Evolutionary conservation across 352 stramenopile genomes (phyloP), one percentile per base, ranked within the genome.

Genomic region (Phytophthora pini): DNA sequence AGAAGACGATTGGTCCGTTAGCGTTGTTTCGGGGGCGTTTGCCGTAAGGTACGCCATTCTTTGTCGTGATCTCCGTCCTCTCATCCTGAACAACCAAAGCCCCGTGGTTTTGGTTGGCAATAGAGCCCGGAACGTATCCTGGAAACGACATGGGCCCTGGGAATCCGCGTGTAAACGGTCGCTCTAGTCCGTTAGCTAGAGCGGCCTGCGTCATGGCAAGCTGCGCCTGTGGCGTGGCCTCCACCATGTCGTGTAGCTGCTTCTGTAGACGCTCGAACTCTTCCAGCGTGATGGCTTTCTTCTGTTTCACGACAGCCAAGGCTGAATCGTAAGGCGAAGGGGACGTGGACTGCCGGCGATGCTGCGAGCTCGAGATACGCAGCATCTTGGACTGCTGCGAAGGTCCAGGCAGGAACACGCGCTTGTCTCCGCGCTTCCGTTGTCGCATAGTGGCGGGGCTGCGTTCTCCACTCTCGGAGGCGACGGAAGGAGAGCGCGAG

Each of bases 241-340:
- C 82, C n/a, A 93, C 82, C 50, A 91, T 69, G 24, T 80, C 79
- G 27, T 79, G 80, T 32, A 93, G 68, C 54, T 92, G 79, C 17
- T 72, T 76, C 59, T 86, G 79, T 32, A 94, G 66, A 0, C 76
- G 74, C 53, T 94, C 79, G 50, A 89, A 93, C 45, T 94, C 86
- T 47, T 92, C 82, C 38, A 84, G 84, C 3, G 74, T 88, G 36
- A 94, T 94, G 0, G 80, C 77, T 56, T 92, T 92, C 63, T 87
- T 84, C 61, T 90, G 80, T 56, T 91, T 91, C 52, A 93, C 87
- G 50, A 86, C 74, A 9, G 80, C 58, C 26, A 83, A 50, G 8
- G 83, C 80, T 17, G 82, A 89, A 41, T 86, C 78, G 24, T 76
- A 67, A 3, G 80, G 75, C 47, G 77, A 79, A 12, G 65, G 61